phyloP scores from a whole-genome alignment of 73 alveolate species.

The Diophrys appendiculata region DNA sequence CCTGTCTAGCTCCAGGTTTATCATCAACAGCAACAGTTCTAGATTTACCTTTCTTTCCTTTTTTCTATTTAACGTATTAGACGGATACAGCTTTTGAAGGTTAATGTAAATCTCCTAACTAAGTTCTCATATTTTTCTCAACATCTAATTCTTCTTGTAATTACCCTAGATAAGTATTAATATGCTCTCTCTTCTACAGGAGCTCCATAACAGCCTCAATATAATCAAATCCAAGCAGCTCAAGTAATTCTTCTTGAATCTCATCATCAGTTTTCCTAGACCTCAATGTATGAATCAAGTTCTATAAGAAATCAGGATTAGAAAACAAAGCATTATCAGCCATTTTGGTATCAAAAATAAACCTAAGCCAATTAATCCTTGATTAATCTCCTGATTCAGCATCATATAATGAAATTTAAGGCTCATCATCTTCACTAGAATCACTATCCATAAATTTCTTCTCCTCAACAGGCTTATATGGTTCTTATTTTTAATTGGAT shows the following conservation, averaged over 20 bases:
- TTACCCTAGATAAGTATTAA: conserved; percentile 26
- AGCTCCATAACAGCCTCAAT: conserved; percentile 61
- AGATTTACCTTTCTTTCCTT: conserved; percentile 36
- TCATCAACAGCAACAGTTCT: conserved; percentile 9
- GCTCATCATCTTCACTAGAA: background rate
- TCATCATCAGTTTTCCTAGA: conserved; percentile 47
- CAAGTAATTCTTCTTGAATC: conserved; percentile 61
- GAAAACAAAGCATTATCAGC: conserved; percentile 22
- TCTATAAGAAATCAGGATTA: conserved; percentile 26
- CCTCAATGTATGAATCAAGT: conserved; percentile 36
- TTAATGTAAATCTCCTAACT: conserved; percentile 8
- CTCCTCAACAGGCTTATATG: no score
- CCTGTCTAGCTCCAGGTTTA: background rate
- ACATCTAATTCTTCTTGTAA: conserved; percentile 21
- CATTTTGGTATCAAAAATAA: conserved; percentile 25
- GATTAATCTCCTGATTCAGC: background rate
- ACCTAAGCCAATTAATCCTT: conserved; percentile 66
- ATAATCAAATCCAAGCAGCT: conserved; percentile 64
- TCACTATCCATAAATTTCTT: background rate
- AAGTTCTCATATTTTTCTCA: conserved; percentile 21
- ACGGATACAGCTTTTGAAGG: conserved; percentile 35
- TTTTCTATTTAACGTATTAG: conserved; percentile 30
- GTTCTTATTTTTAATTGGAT: no score
- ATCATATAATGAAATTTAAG: background rate
- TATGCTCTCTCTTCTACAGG: conserved; percentile 46